Evolutionary conservation across 1,284 basidiomycete species (phyloP).

Genomic region (Ustanciosporium gigantosporum): DNA sequence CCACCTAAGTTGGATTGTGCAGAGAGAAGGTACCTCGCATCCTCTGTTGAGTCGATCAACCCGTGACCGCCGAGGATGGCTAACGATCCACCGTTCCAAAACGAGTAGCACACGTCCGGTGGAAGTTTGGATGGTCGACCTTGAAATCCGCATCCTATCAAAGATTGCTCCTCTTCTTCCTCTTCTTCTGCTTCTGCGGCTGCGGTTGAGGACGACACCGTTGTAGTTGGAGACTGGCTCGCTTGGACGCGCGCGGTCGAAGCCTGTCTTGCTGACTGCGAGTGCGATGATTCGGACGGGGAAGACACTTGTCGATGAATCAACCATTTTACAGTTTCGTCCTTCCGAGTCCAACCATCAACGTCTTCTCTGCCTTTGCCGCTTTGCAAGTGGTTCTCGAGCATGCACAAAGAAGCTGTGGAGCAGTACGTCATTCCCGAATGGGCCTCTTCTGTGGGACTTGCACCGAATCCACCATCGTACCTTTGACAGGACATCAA

Average conservation of each 20-base stretch:
- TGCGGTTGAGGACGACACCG: not conserved
- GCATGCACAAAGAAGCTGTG: constrained; percentile 73
- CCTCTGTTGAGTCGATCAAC: constrained; percentile 30
- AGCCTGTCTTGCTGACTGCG: too few species aligned
- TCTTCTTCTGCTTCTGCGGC: constrained; percentile 1
- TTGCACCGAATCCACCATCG: constrained; percentile 88
- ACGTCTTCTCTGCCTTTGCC: too few species aligned
- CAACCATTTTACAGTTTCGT: constrained; percentile 9
- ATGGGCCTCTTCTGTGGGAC: constrained; percentile 79
- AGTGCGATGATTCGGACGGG: not conserved
- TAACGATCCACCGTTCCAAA: constrained; percentile 56
- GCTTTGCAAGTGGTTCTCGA: not conserved
- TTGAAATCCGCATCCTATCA: constrained; percentile 36
- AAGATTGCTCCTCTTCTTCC: constrained; percentile 7
- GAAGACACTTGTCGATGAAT: constrained; percentile 18
- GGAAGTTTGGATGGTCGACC: constrained; percentile 39
- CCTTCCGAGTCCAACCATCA: constrained; percentile 1
- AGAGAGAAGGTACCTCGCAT: constrained; percentile 43
- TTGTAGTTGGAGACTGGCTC: too few species aligned
- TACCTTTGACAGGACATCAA: constrained; percentile 72
- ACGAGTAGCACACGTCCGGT: constrained; percentile 57
- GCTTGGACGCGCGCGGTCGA: too few species aligned
- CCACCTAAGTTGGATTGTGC: constrained; percentile 52
- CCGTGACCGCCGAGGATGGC: constrained; percentile 33
- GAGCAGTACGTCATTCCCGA: constrained; percentile 95